phyloP scores from a whole-genome alignment of 1,284 basidiomycete species.

The Microbotryum scabiosae region DNA sequence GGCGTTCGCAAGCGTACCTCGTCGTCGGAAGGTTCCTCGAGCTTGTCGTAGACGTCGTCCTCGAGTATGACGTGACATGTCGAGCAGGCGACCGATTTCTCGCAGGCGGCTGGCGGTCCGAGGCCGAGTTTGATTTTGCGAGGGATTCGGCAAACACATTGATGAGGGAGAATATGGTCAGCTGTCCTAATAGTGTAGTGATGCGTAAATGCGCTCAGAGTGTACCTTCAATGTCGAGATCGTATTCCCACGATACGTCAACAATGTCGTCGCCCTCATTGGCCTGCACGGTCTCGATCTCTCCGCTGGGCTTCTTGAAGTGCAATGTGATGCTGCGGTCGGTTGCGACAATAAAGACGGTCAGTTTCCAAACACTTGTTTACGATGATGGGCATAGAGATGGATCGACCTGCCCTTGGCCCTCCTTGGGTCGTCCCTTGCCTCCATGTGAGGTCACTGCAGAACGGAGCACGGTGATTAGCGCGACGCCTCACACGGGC shows the following conservation, averaged over 20 bases:
- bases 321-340: conserved; percentile 67
- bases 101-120: conserved; percentile 94
- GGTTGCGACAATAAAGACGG: background rate
- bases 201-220: background rate
- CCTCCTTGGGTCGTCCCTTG: conserved; percentile 51
- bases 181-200: too few relatives aligned
- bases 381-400: too few relatives aligned
- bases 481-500: too few relatives aligned
- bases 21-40: conserved; percentile 90
- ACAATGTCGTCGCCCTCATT: conserved; percentile 92
- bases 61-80: conserved; percentile 93
- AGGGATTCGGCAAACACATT: background rate
- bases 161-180: too few relatives aligned
- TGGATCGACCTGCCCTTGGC: conserved; percentile 67
- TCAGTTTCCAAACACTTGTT: background rate
- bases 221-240: conserved; percentile 92
- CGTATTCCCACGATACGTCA: conserved; percentile 86
- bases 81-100: conserved; percentile 86
- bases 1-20: conserved; percentile 50
- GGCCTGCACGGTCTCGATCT: conserved; percentile 73
- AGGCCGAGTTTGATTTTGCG: too few relatives aligned
- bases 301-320: conserved; percentile 82
- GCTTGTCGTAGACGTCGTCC: conserved; percentile 68
- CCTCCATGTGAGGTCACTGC: conserved; percentile 45
- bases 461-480: too few relatives aligned